Evolutionary conservation across 2,329 filamentous ascomycete species (phyloP), one percentile per base, ranked within the genome.

Genomic region (Periglandula ipomoeae): DNA sequence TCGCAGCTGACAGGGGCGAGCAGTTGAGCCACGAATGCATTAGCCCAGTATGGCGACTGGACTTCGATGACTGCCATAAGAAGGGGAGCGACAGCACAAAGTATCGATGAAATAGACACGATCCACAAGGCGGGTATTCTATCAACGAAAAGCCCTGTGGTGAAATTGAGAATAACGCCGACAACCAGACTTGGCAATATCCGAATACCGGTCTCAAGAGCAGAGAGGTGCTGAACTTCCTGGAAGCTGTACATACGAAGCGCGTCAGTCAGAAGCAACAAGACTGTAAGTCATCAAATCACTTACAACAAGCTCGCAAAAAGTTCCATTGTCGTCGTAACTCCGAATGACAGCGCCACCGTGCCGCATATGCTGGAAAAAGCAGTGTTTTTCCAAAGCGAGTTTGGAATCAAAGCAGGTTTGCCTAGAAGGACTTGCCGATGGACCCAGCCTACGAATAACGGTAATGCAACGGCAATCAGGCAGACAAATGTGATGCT

Each of bases 391-490:
- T 64, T 69, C 81, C 81, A 84, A 0, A 84, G 62, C 0, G 71
- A 73, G 58, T 84, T 83, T 0, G 81, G 81, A 20, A 84, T 82
- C 7, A 84, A 59, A 0, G 78, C 78, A 11, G 78, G 73, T 3
- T 65, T 66, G 9, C 67, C 65, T 0, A 60, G 56, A 10, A 61
- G 64, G 43, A 74, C 72, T 44, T 74, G 75, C 3, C 66, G 64
- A 10, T 69, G 66, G 43, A 79, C 70, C 79, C 79, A 84, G 9
- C 65, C 57, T 39, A 75, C 62, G 56, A 84, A 84, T 0, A 62
- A 56, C 0, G 72, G 71, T 3, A 80, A 59, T 2, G 71, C 54
- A 3, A 65, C 53, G 2, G 71, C 51, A 4, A 70, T 68, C 3
- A 76, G 47, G 2, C 63, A 62, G 0, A 83, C 60, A 2, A 78